A percentile compares a stretch with the other conserved stretches of the same genome.
These are phyloP conservation scores for Sporothrix pallida DNA, from an alignment of 2,329 filamentous ascomycete species.

Conservation along the genomic window DNA sequence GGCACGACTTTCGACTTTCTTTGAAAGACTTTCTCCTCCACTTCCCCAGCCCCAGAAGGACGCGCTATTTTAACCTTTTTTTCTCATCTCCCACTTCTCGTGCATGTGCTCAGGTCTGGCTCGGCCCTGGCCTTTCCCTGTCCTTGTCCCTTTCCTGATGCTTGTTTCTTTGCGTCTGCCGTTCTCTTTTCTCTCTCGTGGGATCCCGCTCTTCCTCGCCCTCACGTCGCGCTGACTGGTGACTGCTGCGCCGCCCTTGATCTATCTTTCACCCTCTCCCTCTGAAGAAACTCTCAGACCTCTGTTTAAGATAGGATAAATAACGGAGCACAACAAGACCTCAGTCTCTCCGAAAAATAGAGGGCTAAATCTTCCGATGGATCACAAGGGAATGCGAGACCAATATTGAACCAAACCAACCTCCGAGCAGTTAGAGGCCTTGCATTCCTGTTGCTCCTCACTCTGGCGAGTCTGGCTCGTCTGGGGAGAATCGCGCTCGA, in stretches of 20 bases:
- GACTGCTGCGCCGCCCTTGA: not conserved
- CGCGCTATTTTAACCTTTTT: conserved; percentile 14
- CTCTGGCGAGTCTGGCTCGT: not conserved
- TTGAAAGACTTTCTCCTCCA: not conserved
- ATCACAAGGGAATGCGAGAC: not conserved
- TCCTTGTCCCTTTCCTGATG: not conserved
- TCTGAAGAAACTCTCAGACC: conserved; percentile 7
- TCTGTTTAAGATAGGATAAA: not conserved
- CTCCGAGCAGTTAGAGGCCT: not conserved
- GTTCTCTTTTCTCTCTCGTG: not conserved
- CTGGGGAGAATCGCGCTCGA: not conserved
- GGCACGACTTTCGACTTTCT: no score
- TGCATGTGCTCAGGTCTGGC: conserved; percentile 4
- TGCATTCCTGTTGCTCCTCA: not conserved
- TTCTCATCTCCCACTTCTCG: not conserved
- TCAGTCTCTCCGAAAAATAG: not conserved
- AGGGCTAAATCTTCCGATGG: not conserved
- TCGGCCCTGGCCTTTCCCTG: no score
- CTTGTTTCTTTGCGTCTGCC: not conserved
- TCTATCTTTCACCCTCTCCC: not conserved
- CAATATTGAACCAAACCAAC: not conserved
- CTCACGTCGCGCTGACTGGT: not conserved
- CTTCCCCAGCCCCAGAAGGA: conserved; percentile 17
- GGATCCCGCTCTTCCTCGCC: not conserved
- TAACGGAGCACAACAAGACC: not conserved